A percentile compares a stretch with the other conserved stretches of the same genome.
phyloP scores from a whole-genome alignment of 1,139 yeast genomes.

The Hanseniaspora uvarum region DNA sequence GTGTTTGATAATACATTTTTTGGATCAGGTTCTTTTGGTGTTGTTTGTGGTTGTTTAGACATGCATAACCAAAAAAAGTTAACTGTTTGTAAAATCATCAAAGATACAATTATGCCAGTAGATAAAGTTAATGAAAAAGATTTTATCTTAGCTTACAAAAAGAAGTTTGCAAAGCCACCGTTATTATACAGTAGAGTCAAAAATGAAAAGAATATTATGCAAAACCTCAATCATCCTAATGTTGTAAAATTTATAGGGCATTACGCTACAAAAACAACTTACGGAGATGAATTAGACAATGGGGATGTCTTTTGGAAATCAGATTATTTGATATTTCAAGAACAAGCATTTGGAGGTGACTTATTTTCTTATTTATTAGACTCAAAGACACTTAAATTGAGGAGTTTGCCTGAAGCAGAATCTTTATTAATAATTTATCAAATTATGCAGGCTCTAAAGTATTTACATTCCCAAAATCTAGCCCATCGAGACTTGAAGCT shows the following conservation, averaged over 20 bases:
- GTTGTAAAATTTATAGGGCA: constrained; percentile 32
- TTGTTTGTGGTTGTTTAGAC: constrained; percentile 32
- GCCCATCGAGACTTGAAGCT: constrained; percentile 49
- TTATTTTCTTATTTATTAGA: constrained; percentile 44
- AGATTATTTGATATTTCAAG: constrained; percentile 42
- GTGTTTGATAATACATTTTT: constrained; percentile 22
- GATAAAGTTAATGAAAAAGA: neutral
- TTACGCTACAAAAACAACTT: neutral
- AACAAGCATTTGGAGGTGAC: constrained; percentile 54
- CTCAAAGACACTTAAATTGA: constrained; percentile 36
- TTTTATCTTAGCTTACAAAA: neutral
- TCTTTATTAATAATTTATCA: constrained; percentile 47
- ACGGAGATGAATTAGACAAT: neutral
- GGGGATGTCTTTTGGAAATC: constrained; percentile 30
- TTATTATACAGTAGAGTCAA: constrained; percentile 22
- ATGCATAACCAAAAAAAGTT: neutral
- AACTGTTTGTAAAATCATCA: constrained; percentile 4
- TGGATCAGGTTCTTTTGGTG: constrained; percentile 57
- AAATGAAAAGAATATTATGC: constrained; percentile 38
- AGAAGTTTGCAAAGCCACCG: neutral
- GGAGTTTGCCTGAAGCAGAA: constrained; percentile 45
- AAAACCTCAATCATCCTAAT: constrained; percentile 37
- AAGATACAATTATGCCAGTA: constrained; percentile 8
- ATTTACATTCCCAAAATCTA: constrained; percentile 42
- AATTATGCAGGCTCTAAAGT: constrained; percentile 43